phyloP scores from a whole-genome alignment of 768 basidiomycete genomes.

The Xanthoconium stramineum region DNA sequence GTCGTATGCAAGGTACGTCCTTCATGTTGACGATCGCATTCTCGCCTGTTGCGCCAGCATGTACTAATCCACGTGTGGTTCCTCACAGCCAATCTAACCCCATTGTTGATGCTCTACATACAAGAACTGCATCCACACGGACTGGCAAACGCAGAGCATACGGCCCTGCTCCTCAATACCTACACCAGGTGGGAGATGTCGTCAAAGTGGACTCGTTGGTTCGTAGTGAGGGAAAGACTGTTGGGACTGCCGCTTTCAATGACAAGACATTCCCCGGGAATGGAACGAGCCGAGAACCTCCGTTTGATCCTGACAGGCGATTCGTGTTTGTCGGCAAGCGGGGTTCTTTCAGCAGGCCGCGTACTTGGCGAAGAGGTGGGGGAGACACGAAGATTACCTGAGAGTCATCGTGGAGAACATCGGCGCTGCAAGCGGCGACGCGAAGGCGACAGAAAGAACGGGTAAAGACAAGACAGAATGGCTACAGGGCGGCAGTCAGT shows the following conservation, averaged over 20 bases:
- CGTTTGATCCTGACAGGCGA: conserved; percentile 96
- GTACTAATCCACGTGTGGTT: conserved; percentile 51
- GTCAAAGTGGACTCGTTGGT: conserved; percentile 87
- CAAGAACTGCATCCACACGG: conserved; percentile 91
- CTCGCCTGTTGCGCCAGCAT: background rate
- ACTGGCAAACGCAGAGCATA: conserved; percentile 94
- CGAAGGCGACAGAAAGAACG: conserved; percentile 11
- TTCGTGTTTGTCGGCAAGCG: conserved; percentile 93
- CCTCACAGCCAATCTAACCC: conserved; percentile 93
- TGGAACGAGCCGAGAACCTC: conserved; percentile 63
- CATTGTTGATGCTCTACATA: conserved; percentile 91
- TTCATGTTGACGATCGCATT: background rate
- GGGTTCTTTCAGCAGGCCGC: conserved; percentile 94
- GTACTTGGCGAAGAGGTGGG: conserved; percentile 90
- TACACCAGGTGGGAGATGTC: conserved; percentile 94
- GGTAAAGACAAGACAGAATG: conserved; percentile 36
- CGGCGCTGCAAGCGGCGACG: conserved; percentile 28
- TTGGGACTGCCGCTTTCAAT: conserved; percentile 18
- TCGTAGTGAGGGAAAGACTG: conserved; percentile 71
- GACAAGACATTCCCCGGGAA: conserved; percentile 27
- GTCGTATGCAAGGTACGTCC: conserved; percentile 86
- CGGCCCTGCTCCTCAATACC: conserved; percentile 92
- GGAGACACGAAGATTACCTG: conserved; percentile 88
- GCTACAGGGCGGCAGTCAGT: conserved; percentile 69
- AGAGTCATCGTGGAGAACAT: conserved; percentile 94